Evolutionary conservation across 306 rosid genomes (phyloP).

Genomic region (Heteromeles arbutifolia): DNA sequence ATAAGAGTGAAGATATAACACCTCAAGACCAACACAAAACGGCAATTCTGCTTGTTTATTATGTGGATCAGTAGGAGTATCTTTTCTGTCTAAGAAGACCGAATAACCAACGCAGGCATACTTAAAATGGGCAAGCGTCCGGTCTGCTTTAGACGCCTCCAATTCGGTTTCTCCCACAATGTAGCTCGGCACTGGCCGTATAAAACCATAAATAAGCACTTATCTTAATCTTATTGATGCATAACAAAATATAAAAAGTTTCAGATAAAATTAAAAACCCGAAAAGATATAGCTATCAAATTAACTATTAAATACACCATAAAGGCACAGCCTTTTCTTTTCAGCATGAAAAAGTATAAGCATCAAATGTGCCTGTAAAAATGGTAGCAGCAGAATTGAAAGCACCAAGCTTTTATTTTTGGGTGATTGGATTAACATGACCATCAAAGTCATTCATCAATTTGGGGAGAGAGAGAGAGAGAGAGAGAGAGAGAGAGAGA

Average conservation of each 20-base stretch:
- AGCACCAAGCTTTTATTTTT: background rate
- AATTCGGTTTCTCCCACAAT: conserved; percentile 71
- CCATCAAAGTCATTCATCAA: background rate
- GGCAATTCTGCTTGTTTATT: conserved; percentile 73
- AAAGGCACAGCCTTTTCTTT: background rate
- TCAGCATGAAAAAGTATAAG: background rate
- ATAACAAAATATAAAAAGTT: background rate
- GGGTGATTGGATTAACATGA: background rate
- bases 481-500: background rate
- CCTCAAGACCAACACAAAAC: conserved; percentile 88
- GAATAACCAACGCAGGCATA: conserved; percentile 92
- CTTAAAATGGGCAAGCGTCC: conserved; percentile 62
- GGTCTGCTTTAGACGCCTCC: conserved; percentile 74
- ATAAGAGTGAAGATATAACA: conserved; percentile 16
- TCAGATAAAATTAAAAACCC: background rate
- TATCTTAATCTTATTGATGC: conserved; percentile 1
- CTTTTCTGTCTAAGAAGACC: conserved; percentile 61
- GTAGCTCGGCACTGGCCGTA: conserved; percentile 59
- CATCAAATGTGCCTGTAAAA: background rate
- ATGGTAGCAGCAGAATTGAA: background rate
- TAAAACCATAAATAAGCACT: conserved; percentile 24
- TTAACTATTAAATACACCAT: background rate
- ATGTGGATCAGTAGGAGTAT: conserved; percentile 37
- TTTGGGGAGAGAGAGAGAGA: background rate
- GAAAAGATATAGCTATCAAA: background rate